These are phyloP conservation scores for Irpex rosettiformis DNA, from an alignment of 1,284 basidiomycete species.

Conservation along the genomic window DNA sequence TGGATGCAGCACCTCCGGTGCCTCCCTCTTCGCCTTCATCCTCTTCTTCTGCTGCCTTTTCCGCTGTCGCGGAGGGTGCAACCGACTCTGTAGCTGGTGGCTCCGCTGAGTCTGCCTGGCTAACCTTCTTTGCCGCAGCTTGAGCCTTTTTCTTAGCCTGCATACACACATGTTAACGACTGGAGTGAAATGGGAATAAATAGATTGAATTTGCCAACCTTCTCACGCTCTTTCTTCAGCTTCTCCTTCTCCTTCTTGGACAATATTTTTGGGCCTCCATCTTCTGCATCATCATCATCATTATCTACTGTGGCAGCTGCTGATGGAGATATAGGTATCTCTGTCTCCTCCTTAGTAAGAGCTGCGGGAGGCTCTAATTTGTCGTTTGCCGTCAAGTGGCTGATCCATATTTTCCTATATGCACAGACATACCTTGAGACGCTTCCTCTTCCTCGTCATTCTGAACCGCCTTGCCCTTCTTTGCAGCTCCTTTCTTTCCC, in stretches of 20 bases:
- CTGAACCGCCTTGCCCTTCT: constrained; percentile 46
- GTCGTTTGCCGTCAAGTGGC: too few relatives aligned
- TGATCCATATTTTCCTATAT: not conserved
- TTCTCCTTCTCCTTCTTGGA: constrained; percentile 94
- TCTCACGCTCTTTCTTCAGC: constrained; percentile 92
- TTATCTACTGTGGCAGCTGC: constrained; percentile 25
- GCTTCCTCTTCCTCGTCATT: constrained; percentile 29
- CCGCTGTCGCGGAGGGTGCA: constrained; percentile 30
- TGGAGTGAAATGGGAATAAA: not conserved
- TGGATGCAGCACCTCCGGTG: constrained; percentile 53
- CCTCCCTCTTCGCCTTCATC: constrained; percentile 54
- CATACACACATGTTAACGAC: constrained; percentile 3
- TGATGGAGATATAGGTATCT: constrained; percentile 17
- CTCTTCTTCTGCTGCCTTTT: constrained; percentile 47
- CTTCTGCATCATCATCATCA: constrained; percentile 39
- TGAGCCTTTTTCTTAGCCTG: constrained; percentile 96
- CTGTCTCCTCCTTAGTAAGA: constrained; percentile 23
- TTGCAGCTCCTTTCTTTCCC: constrained; percentile 52
- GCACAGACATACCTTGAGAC: constrained; percentile 10
- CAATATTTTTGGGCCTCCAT: constrained; percentile 56
- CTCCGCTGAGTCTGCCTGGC: constrained; percentile 26
- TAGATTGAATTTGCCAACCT: constrained; percentile 45
- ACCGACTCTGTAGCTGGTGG: constrained; percentile 22
- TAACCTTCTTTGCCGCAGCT: constrained; percentile 79
- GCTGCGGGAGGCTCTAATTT: constrained; percentile 15